Conservation (phyloP, 495 filamentous ascomycete species). For the Rhypophila decipiens region DNA sequence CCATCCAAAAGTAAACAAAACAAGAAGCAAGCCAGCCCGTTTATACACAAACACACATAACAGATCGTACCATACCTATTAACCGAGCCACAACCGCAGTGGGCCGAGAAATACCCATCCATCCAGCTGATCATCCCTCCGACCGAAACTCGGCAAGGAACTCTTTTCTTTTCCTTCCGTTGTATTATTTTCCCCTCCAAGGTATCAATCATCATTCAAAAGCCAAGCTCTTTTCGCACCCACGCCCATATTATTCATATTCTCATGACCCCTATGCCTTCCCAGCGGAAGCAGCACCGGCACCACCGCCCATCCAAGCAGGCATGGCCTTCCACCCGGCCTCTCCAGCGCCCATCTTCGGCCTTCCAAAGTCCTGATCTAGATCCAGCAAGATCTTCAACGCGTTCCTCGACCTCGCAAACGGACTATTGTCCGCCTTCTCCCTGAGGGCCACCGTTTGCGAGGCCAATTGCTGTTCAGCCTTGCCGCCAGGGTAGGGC, state of each 20-base stretch:
- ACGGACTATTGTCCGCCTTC: conserved; percentile 59
- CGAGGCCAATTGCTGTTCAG: conserved; percentile 31
- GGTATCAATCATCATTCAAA: no score
- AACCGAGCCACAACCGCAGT: no score
- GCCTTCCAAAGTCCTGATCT: conserved; percentile 79
- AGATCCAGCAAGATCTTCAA: conserved; percentile 93
- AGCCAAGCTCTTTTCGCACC: no score
- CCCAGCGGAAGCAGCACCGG: conserved; percentile 3
- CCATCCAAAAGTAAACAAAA: no score
- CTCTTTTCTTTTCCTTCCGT: no score
- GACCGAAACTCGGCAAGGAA: no score
- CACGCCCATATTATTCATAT: neutral
- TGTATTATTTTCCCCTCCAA: no score
- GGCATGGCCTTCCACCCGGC: conserved; percentile 45
- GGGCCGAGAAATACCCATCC: no score
- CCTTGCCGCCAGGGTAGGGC: conserved; percentile 65
- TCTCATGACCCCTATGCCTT: neutral
- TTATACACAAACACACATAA: no score
- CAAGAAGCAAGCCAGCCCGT: no score
- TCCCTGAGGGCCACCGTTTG: conserved; percentile 35
- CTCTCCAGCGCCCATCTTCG: conserved; percentile 48
- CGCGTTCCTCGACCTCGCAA: conserved; percentile 85
- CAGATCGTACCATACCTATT: no score
- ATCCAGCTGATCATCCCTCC: no score
- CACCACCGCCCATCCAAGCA: conserved; percentile 30